Conservation (phyloP, 1,139 yeast species). For the Entelexis sorbosivorans region DNA sequence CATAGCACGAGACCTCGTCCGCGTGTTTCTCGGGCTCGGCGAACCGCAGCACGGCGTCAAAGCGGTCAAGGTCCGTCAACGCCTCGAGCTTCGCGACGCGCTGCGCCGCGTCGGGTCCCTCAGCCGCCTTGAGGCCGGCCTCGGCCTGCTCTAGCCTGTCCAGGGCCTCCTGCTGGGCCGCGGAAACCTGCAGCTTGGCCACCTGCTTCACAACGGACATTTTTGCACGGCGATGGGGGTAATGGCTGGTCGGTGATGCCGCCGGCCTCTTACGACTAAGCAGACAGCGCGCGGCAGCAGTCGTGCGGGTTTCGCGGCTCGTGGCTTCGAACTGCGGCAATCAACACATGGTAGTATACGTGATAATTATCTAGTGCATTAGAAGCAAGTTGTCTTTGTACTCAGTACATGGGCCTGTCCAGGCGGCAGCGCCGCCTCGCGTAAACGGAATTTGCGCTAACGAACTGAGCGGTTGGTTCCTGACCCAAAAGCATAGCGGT, state of each 20-base stretch:
- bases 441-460: no score
- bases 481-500: not conserved
- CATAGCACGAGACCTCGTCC: constrained; percentile 35
- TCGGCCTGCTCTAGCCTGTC: constrained; percentile 36
- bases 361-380: no score
- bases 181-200: constrained; percentile 38
- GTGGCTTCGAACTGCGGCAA: no score
- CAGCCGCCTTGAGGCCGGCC: constrained; percentile 32
- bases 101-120: constrained; percentile 42
- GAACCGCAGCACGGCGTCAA: constrained; percentile 44
- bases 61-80: constrained; percentile 60
- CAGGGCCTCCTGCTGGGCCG: constrained; percentile 37
- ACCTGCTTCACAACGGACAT: constrained; percentile 36
- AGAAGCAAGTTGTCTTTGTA: no score
- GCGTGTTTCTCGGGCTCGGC: constrained; percentile 17
- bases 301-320: no score
- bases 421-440: no score
- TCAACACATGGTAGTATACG: no score
- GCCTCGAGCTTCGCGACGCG: constrained; percentile 56
- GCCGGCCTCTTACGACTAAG: not conserved
- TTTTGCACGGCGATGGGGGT: not conserved
- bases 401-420: no score
- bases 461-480: no score
- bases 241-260: not conserved
- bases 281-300: not conserved